A percentile compares a stretch with the other conserved stretches of the same genome.
These are phyloP conservation scores for Microthlaspi erraticum DNA, from an alignment of 345 rosid species.

Conservation along the genomic window DNA sequence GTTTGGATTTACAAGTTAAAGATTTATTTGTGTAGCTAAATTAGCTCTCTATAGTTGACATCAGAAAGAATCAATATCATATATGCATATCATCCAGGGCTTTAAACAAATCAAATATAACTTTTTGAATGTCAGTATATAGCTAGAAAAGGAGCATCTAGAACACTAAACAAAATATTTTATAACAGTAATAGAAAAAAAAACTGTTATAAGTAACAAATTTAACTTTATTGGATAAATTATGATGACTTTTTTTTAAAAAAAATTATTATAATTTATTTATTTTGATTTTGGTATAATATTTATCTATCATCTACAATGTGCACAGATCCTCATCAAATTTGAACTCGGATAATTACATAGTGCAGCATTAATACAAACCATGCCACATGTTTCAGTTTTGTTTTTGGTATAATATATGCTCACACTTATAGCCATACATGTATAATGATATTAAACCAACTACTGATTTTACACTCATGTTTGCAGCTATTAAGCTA, in stretches of 20 bases:
- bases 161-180: too few species aligned
- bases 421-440: not conserved
- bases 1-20: constrained; percentile 15
- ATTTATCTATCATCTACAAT: not conserved
- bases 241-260: too few species aligned
- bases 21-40: not conserved
- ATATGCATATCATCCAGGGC: too few species aligned
- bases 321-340: not conserved
- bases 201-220: too few species aligned
- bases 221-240: too few species aligned
- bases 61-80: not conserved
- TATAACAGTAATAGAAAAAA: too few species aligned
- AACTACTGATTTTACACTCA: not conserved
- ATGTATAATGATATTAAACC: not conserved
- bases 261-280: too few species aligned
- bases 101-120: too few species aligned
- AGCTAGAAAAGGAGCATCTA: too few species aligned
- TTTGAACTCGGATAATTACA: not conserved
- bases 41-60: not conserved
- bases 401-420: not conserved
- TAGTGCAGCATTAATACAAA: not conserved
- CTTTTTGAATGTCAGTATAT: too few species aligned
- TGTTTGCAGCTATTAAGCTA: not conserved
- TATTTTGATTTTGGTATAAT: not conserved
- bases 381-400: not conserved